These are phyloP conservation scores for Ampelocalamus luodianensis DNA, from an alignment of 176 grass and related monocot species.

Conservation along the genomic window DNA sequence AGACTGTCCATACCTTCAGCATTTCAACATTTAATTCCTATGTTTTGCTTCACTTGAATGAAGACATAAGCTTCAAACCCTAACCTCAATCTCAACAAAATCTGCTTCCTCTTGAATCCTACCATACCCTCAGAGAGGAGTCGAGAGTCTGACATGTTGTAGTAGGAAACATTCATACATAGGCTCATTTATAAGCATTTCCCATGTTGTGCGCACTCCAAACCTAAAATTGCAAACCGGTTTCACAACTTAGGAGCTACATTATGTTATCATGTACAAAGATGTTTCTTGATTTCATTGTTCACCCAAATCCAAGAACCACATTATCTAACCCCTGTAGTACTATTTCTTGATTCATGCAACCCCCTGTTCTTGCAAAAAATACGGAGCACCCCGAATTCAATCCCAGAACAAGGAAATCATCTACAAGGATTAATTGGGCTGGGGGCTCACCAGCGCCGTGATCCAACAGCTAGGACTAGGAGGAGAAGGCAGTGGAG, in stretches of 20 bases:
- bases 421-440: no score
- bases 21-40: slow-evolving; percentile 30
- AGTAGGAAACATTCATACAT: neutral
- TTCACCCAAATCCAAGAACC: slow-evolving; percentile 32
- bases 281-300: slow-evolving; percentile 10
- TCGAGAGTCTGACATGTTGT: neutral
- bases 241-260: slow-evolving; percentile 12
- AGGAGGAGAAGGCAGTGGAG: slow-evolving; percentile 21
- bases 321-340: slow-evolving; percentile 15
- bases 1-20: slow-evolving; percentile 7
- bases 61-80: slow-evolving; percentile 15
- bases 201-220: neutral
- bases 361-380: neutral
- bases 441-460: no score
- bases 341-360: neutral
- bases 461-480: slow-evolving; percentile 42
- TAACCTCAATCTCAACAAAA: slow-evolving; percentile 14
- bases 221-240: slow-evolving; percentile 2
- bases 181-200: slow-evolving; percentile 1
- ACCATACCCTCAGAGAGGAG: neutral
- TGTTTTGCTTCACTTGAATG: neutral
- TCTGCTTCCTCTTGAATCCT: neutral
- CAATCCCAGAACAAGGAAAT: slow-evolving; percentile 1
- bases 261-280: slow-evolving; percentile 16
- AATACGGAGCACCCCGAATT: slow-evolving; percentile 25